These are phyloP conservation scores for Neofusicoccum cordaticola DNA, from an alignment of 2,329 filamentous ascomycete species.

Conservation along the genomic window DNA sequence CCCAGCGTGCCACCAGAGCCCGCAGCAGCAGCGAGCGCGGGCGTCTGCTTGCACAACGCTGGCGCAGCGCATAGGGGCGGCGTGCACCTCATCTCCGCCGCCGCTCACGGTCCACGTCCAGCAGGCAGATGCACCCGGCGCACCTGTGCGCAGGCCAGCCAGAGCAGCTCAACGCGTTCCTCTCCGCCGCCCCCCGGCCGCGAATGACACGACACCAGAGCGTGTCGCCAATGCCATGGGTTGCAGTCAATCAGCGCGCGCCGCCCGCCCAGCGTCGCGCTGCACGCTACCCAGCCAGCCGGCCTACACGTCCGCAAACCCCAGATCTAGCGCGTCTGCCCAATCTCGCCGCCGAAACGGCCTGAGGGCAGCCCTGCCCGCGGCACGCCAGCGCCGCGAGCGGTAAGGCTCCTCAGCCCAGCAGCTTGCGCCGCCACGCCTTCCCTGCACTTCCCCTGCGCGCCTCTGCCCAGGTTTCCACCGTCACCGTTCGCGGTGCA, in stretches of 20 bases:
- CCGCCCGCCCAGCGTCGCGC: background rate
- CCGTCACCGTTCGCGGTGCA: conserved; percentile 12
- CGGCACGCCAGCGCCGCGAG: conserved; percentile 12
- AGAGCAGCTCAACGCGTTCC: conserved; percentile 6
- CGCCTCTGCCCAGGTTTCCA: conserved; percentile 7
- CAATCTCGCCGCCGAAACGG: conserved; percentile 2
- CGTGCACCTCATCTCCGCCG: conserved; percentile 6
- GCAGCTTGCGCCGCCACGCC: conserved; percentile 7
- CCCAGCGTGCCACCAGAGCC: conserved; percentile 12
- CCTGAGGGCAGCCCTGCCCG: conserved; percentile 6
- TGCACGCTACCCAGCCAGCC: background rate
- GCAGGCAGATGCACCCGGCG: background rate
- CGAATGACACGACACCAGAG: conserved; percentile 11
- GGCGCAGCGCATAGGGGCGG: conserved; percentile 6
- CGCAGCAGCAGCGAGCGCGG: background rate
- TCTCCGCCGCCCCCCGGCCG: conserved; percentile 10
- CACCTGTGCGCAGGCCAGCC: background rate
- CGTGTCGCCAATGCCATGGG: background rate
- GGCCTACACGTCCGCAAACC: conserved; percentile 3
- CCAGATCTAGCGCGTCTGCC: conserved; percentile 14
- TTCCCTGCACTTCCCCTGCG: conserved; percentile 13
- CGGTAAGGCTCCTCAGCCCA: conserved; percentile 7
- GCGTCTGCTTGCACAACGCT: conserved; percentile 8
- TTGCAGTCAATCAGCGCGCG: conserved; percentile 6
- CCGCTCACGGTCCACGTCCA: conserved; percentile 1